Conservation (phyloP, 495 filamentous ascomycete species). For the Aspergillus conjunctus region DNA sequence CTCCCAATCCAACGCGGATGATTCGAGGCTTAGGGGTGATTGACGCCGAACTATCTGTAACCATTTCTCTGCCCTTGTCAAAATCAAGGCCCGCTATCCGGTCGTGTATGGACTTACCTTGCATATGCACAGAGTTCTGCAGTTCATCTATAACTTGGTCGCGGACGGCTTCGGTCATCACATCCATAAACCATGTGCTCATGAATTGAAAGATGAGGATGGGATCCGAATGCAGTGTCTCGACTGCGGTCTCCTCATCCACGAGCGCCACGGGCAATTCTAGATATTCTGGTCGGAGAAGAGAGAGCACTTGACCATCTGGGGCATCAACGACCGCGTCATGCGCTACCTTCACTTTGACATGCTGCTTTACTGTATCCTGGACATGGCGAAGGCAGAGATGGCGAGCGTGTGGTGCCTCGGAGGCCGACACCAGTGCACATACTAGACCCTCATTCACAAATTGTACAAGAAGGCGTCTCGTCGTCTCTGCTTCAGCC, state of each 20-base stretch:
- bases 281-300: conserved; percentile 4
- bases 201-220: background rate
- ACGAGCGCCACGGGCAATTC: background rate
- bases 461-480: background rate
- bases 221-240: background rate
- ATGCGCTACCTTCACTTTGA: background rate
- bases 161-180: background rate
- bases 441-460: conserved; percentile 8
- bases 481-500: conserved; percentile 3
- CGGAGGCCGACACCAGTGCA: background rate
- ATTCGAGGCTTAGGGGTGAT: background rate
- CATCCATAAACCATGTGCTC: background rate
- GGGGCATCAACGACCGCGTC: background rate
- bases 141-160: background rate
- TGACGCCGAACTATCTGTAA: background rate
- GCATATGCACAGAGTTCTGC: conserved; percentile 1
- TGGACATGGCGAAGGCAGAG: background rate
- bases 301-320: background rate
- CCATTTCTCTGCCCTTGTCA: conserved; percentile 11
- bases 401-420: background rate
- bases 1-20: conserved; percentile 22
- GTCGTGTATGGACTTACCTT: background rate
- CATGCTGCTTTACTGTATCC: background rate
- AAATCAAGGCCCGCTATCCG: background rate
- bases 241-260: background rate